Evolutionary conservation across 495 filamentous ascomycete species (phyloP), one percentile per base, ranked within the genome.

Genomic region (Pyronema domesticum): DNA sequence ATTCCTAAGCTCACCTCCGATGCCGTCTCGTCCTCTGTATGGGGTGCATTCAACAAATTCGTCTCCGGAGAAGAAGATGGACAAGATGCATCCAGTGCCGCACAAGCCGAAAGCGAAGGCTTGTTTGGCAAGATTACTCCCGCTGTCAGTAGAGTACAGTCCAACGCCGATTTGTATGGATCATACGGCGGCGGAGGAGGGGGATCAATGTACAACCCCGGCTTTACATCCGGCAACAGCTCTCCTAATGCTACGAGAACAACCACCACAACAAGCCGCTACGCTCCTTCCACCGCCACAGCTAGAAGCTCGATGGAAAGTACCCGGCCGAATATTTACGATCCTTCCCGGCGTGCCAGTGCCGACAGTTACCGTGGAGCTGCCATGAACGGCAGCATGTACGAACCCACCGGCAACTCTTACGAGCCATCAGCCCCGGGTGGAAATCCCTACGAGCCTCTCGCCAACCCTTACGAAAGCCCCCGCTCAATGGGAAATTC

Each of bases 1-100:
- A 88, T 96, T 40, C 83, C 86, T 0, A 91, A 86, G 66, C 85
- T 93, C 10, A 95, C 80, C 68, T 89, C 95, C 75, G 87, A 91
- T 65, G 94, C 88, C 64, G 85, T 96, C 0, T 93, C 86, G 13
- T 83, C 79, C 45, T 82, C 81, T 13, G 78, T 95, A 66, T 89
- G 84, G 80, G 83, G 80, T 50, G 85, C 80, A 34, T 94, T 99
- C 70, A 95, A 83, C 64, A 94, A 84, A 55, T 96, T 96, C 60
- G 85, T 99, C 49, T 82, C 83, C 52, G 93, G 93, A 5, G 89
- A 95, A 51, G 89, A 96, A 23, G 78, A 78, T 48, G 76, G 78
- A 5, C 30, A 44, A 23, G 80, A 82, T 55, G 70, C 69, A 39
- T 76, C 47, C 75, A 47, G 78, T 71, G 23, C 71, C 67, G 34